These are phyloP conservation scores for Boletus tylopilopsis DNA, from an alignment of 768 basidiomycete genomes.

Conservation along the genomic window DNA sequence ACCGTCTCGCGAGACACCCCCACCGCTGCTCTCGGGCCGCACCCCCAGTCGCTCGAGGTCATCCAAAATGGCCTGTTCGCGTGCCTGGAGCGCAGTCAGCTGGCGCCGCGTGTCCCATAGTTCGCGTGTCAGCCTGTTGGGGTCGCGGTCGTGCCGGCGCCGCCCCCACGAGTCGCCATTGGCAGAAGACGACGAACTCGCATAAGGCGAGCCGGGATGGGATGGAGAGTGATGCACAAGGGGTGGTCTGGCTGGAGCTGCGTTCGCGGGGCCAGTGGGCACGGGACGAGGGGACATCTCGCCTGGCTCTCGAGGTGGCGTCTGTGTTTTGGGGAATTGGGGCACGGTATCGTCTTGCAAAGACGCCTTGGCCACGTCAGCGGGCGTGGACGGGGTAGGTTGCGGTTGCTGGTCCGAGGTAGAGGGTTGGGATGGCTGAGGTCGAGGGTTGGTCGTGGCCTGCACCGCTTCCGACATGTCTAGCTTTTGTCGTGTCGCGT, in stretches of 20 bases:
- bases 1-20: constrained; percentile 13
- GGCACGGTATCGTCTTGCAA: not conserved
- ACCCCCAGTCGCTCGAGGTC: constrained; percentile 19
- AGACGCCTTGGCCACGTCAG: not conserved
- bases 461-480: not conserved
- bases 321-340: not conserved
- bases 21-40: not conserved
- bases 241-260: too few species aligned
- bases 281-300: constrained; percentile 4
- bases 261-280: not conserved
- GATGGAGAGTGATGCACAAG: too few species aligned
- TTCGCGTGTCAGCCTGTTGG: constrained; percentile 20
- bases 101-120: constrained; percentile 28
- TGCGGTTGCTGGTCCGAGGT: not conserved
- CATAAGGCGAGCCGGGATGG: not conserved
- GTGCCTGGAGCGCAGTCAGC: constrained; percentile 18
- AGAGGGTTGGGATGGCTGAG: not conserved
- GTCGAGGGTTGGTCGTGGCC: not conserved
- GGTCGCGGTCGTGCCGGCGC: constrained; percentile 1
- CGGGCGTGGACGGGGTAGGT: not conserved
- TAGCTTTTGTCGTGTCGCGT: constrained; percentile 11
- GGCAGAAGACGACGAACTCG: not conserved
- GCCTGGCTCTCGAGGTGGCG: constrained; percentile 6
- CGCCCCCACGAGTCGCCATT: not conserved
- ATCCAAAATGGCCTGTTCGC: constrained; percentile 23